Evolutionary conservation across 2,329 filamentous ascomycete genomes (phyloP).

Genomic region (Albifimbria verrucaria): DNA sequence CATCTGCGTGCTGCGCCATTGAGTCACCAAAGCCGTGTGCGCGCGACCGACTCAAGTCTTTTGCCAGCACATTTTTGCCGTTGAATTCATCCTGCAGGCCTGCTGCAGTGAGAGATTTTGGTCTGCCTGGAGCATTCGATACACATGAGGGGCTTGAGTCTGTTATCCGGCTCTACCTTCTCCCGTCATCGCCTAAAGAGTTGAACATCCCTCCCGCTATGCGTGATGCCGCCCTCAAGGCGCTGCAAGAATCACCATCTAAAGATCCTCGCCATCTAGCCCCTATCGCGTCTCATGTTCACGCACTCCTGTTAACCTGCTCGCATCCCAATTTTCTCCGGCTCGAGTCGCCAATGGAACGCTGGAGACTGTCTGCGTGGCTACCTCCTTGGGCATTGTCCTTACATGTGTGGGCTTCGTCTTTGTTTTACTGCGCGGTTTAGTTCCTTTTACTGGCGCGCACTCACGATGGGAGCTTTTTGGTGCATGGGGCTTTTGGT

Average conservation of each 20-base stretch:
- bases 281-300: constrained; percentile 43
- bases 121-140: constrained; percentile 1
- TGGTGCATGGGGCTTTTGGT: constrained; percentile 43
- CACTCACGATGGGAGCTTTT: constrained; percentile 39
- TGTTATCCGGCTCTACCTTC: constrained; percentile 37
- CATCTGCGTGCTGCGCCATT: background rate
- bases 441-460: constrained; percentile 32
- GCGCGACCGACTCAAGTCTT: background rate
- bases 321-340: constrained; percentile 49
- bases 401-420: constrained; percentile 37
- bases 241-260: constrained; percentile 24
- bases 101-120: background rate
- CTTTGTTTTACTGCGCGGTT: constrained; percentile 35
- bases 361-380: constrained; percentile 45
- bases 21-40: background rate
- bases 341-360: constrained; percentile 50
- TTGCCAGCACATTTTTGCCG: background rate
- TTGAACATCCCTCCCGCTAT: constrained; percentile 43
- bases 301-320: constrained; percentile 43
- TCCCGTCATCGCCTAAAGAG: constrained; percentile 39
- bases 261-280: constrained; percentile 34
- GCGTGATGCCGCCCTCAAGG: constrained; percentile 33
- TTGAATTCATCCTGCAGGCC: background rate
- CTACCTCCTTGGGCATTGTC: constrained; percentile 39
- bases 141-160: constrained; percentile 30